These are phyloP conservation scores for Trichopus zeylanicus DNA, from an alignment of 116 monocot genomes.

Conservation along the genomic window DNA sequence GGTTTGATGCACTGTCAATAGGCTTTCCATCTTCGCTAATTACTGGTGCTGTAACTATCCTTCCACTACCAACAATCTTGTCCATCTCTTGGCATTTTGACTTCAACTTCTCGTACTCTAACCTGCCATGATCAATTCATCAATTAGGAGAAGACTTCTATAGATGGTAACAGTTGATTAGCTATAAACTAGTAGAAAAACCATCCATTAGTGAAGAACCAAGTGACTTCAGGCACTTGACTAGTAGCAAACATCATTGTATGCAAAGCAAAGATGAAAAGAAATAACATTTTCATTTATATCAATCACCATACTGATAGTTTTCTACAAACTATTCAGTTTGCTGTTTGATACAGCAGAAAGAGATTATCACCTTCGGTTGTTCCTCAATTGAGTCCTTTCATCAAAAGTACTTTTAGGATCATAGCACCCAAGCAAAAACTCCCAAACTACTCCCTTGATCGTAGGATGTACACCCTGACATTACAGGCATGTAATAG, in stretches of 20 bases:
- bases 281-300: too few species aligned
- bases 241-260: background rate
- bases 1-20: conserved; percentile 26
- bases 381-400: conserved; percentile 48
- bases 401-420: conserved; percentile 77
- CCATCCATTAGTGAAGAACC: too few species aligned
- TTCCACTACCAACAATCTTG: conserved; percentile 68
- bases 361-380: conserved; percentile 37
- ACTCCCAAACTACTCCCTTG: conserved; percentile 93
- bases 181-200: too few species aligned
- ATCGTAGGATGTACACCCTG: conserved; percentile 86
- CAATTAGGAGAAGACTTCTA: background rate
- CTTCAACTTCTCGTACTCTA: conserved; percentile 57
- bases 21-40: conserved; percentile 79
- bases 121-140: conserved; percentile 29
- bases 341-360: background rate
- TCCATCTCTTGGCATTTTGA: conserved; percentile 77
- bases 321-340: too few species aligned
- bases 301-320: background rate
- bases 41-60: conserved; percentile 40
- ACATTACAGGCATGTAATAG: background rate
- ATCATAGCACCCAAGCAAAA: conserved; percentile 91
- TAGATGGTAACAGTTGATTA: background rate
- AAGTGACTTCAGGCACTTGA: background rate
- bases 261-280: background rate